Evolutionary conservation across 768 basidiomycete species (phyloP), one percentile per base, ranked within the genome.

Genomic region (Leccinum aurantiacum): DNA sequence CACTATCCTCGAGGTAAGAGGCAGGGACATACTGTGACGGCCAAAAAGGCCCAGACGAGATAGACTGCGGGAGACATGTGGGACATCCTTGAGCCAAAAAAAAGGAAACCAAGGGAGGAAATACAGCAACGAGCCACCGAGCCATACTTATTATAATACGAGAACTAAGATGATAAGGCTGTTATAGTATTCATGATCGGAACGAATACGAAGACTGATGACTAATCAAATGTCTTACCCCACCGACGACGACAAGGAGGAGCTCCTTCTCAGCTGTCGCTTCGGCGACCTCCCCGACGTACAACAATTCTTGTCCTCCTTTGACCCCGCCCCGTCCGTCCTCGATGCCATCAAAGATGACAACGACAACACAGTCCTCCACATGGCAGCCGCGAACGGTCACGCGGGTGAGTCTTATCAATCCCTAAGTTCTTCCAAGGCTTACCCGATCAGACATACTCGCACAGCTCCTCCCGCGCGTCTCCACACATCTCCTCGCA

Each of bases 331-430:
- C 17, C 41, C 41, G 59, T 80, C 0, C 74, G 91, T 80, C 0
- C 75, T 92, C 13, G 73, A 74, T 41, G 69, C 72, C 38, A 74
- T 85, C 13, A 82, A 79, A 46, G 95, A 96, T 75, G 87, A 87
- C 47, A 84, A 90, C 69, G 88, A 84, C 41, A 97, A 94, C 77
- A 86, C 83, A 2, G 76, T 87, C 44, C 76, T 97, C 41, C 95
- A 97, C 72, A 96, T 96, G 94, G 79, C 83, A 14, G 86, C 84
- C 58, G 95, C 83, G 1, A 98, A 98, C 74, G 95, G 95, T 0
- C 95, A 97, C 79, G 66, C 78, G 76, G 92, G 95, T 95, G 14
- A 33, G 50, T 52, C 6, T 47, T 25, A 35, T 53, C 41, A 10
- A 41, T 8, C 17, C 17, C 3, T 61, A 31, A 11, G 31, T 11